Base-by-base conservation (phyloP, 2,329 filamentous ascomycete genomes). In the Grosmannia huntii region DNA sequence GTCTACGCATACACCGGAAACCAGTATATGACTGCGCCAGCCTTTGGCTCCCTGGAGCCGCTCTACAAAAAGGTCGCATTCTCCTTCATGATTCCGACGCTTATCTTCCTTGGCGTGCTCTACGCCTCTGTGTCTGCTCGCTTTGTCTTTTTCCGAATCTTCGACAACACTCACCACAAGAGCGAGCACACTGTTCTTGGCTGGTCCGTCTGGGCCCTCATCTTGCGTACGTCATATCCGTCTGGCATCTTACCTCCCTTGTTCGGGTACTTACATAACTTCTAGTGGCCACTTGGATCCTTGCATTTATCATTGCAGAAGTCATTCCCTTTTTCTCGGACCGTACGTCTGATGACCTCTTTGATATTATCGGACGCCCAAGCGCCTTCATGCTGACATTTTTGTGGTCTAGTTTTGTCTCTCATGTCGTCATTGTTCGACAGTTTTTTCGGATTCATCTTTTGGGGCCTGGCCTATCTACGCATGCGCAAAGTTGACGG, bases 371-470 rank as follows among this genome's bases (percentile, higher is more conserved):
- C 21, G 16, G 16, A n/a, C 14, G 2, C 19, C 23, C 11, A 14
- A 33, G 4, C 5, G 3, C 33, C n/a, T 25, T 6, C 2, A 6
- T 41, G 33, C 31, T 38, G 16, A 55, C 31, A 23, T 10, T 9
- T 25, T 19, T 6, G 25, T 9, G 6, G 6, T n/a, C 16, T 36
- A 81, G 78, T 85, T 2, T 71, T 84, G n/a, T 84, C 84, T 5
- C 76, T 90, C 61, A 88, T 90, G 85, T 87, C 84, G n/a, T 89
- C 89, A 4, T 80, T 96, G 1, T 96, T 96, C 68, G 90, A 96
- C 72, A 92, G 87, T 57, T 92, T 90, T 78, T 92, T 92, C 66
- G 91, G 91, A 27, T 96, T 96, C 76, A 95, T 96, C 67, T 96
- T 96, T 76, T 96, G 88, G 88, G 88, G 86, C 14, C 80, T 89